phyloP scores from a whole-genome alignment of 345 rosid genomes.

The Hevea brasiliensis region DNA sequence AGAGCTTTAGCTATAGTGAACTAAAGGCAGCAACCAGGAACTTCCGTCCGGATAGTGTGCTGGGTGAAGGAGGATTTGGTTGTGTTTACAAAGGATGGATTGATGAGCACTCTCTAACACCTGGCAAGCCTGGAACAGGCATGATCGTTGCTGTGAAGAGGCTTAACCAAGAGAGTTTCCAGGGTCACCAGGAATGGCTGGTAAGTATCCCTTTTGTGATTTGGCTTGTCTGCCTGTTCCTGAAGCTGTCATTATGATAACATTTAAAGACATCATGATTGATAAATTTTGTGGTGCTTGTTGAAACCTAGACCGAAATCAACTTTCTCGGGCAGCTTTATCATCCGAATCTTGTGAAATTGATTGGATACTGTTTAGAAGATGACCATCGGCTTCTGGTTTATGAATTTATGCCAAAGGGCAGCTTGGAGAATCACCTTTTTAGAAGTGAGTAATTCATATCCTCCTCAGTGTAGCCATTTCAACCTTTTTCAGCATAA shows the following conservation, averaged over 20 bases:
- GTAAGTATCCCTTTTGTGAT: constrained; percentile 13
- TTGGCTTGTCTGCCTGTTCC: background rate
- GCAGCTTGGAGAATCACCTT: constrained; percentile 38
- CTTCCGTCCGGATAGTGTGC: constrained; percentile 36
- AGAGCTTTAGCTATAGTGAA: constrained; percentile 29
- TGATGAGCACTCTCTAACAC: constrained; percentile 29
- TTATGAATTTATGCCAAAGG: constrained; percentile 37
- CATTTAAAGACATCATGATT: background rate
- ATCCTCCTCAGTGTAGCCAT: background rate
- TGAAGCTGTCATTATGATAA: background rate
- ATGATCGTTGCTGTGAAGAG: constrained; percentile 34
- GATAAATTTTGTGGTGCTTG: background rate
- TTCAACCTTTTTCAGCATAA: background rate
- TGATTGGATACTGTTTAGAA: constrained; percentile 35
- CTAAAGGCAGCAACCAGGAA: constrained; percentile 35
- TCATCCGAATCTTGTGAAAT: constrained; percentile 36
- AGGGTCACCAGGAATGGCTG: constrained; percentile 43
- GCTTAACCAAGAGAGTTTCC: constrained; percentile 37
- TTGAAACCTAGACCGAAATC: constrained; percentile 24
- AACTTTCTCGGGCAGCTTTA: constrained; percentile 33
- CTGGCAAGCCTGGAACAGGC: constrained; percentile 33
- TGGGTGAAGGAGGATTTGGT: constrained; percentile 41
- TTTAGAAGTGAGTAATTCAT: constrained; percentile 31
- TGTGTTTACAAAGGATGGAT: constrained; percentile 42
- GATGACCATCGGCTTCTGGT: constrained; percentile 37